A percentile compares a stretch with the other conserved stretches of the same genome.
Evolutionary conservation across 1,139 yeast species (phyloP).

Genomic region (Schizosaccharomyces versatilis): DNA sequence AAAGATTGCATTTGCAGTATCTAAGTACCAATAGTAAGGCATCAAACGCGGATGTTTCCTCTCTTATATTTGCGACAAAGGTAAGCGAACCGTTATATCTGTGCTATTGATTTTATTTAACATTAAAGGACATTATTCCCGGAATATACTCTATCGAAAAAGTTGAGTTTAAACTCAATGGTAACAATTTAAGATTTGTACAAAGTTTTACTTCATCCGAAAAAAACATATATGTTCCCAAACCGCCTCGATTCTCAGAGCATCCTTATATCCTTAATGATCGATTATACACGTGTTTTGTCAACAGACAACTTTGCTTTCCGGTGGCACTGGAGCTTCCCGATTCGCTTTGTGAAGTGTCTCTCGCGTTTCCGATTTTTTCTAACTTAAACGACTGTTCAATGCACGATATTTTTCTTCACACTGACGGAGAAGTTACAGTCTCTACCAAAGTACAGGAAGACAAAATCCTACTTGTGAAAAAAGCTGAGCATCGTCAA

Average conservation of each 20-base stretch:
- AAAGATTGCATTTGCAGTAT: not conserved
- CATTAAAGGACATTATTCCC: not conserved
- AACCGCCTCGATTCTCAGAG: not conserved
- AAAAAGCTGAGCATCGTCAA: no score
- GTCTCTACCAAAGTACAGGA: no score
- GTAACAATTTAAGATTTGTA: not conserved
- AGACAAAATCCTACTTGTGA: no score
- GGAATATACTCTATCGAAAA: not conserved
- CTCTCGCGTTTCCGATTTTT: not conserved
- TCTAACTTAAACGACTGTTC: not conserved
- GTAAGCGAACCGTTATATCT: not conserved
- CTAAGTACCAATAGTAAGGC: not conserved
- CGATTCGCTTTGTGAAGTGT: not conserved
- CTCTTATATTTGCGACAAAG: not conserved
- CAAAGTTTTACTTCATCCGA: not conserved
- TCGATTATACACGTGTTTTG: no score
- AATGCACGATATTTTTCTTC: no score
- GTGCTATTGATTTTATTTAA: not conserved
- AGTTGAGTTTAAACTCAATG: not conserved
- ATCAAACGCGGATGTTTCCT: not conserved
- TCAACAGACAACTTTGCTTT: not conserved
- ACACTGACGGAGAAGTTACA: no score
- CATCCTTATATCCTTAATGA: not conserved
- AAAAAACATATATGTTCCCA: not conserved
- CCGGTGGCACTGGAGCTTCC: not conserved